These are phyloP conservation scores for Trichoderma gamsii DNA, from an alignment of 495 filamentous ascomycete species.

Conservation along the genomic window DNA sequence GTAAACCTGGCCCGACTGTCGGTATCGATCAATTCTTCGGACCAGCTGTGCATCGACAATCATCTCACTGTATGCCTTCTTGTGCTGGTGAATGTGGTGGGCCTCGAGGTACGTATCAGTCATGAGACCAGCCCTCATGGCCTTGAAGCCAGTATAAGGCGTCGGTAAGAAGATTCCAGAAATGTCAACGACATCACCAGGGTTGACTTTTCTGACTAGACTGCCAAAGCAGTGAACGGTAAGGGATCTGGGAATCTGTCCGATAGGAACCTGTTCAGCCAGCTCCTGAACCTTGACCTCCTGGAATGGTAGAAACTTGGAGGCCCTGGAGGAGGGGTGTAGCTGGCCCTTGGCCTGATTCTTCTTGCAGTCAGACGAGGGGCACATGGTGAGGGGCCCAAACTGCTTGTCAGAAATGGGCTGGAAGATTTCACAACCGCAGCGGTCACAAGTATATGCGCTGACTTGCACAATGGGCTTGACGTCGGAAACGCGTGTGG, in stretches of 20 bases:
- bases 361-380: conserved; percentile 77
- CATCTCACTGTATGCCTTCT: conserved; percentile 91
- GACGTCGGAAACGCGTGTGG: conserved; percentile 92
- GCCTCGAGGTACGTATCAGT: conserved; percentile 97
- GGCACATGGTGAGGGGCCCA: conserved; percentile 74
- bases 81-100: conserved; percentile 89
- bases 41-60: conserved; percentile 65
- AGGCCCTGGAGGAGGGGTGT: conserved; percentile 86
- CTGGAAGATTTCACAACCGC: conserved; percentile 96
- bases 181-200: conserved; percentile 89
- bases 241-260: conserved; percentile 86
- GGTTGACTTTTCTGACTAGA: conserved; percentile 77
- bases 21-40: conserved; percentile 73
- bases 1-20: conserved; percentile 81
- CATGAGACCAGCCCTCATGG: conserved; percentile 86
- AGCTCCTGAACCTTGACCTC: conserved; percentile 98
- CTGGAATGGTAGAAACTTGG: conserved; percentile 95
- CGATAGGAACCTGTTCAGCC: conserved; percentile 95
- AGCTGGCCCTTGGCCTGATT: conserved; percentile 93
- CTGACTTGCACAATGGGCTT: conserved; percentile 96
- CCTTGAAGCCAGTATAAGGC: conserved; percentile 95
- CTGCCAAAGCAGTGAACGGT: conserved; percentile 86
- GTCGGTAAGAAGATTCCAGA: conserved; percentile 94
- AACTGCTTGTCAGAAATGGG: conserved; percentile 89
- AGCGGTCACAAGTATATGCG: conserved; percentile 94